Percentiles rank a stretch among this genome's conserved stretches.
phyloP scores from a whole-genome alignment of 1,284 basidiomycete species.

The Fomitopsis betulina region DNA sequence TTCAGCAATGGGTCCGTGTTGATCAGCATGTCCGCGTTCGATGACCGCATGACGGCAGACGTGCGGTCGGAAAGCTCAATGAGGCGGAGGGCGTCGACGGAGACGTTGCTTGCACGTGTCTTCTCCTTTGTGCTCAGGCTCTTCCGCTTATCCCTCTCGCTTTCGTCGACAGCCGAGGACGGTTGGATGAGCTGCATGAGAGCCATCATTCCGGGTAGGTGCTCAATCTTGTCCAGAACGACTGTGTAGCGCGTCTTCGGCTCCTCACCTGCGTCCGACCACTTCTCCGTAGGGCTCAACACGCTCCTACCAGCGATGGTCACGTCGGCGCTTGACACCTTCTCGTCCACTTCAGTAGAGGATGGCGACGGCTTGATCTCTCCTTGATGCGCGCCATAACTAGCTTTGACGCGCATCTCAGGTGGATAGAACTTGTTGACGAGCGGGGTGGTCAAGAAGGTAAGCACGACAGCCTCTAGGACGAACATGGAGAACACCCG shows the following conservation, averaged over 20 bases:
- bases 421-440: constrained; percentile 74
- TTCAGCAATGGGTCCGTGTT: constrained; percentile 77
- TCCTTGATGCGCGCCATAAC: neutral
- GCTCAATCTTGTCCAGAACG: constrained; percentile 84
- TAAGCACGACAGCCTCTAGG: constrained; percentile 79
- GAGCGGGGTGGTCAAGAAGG: constrained; percentile 83
- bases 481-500: constrained; percentile 87
- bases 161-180: constrained; percentile 7
- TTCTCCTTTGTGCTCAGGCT: neutral
- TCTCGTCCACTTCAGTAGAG: neutral
- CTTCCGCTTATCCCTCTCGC: neutral
- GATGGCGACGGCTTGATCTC: neutral
- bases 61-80: constrained; percentile 87
- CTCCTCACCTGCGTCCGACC: constrained; percentile 27
- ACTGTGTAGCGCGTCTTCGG: constrained; percentile 66
- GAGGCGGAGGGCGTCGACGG: constrained; percentile 77
- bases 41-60: constrained; percentile 80
- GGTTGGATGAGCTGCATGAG: constrained; percentile 55
- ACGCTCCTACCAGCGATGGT: neutral
- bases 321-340: neutral
- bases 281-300: neutral
- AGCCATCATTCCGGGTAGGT: constrained; percentile 71
- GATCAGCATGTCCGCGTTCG: constrained; percentile 65
- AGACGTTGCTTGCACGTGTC: constrained; percentile 22
- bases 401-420: constrained; percentile 35